Evolutionary conservation across 2,329 filamentous ascomycete genomes (phyloP), one percentile per base, ranked within the genome.

Genomic region (Tolypocladium pustulatum): DNA sequence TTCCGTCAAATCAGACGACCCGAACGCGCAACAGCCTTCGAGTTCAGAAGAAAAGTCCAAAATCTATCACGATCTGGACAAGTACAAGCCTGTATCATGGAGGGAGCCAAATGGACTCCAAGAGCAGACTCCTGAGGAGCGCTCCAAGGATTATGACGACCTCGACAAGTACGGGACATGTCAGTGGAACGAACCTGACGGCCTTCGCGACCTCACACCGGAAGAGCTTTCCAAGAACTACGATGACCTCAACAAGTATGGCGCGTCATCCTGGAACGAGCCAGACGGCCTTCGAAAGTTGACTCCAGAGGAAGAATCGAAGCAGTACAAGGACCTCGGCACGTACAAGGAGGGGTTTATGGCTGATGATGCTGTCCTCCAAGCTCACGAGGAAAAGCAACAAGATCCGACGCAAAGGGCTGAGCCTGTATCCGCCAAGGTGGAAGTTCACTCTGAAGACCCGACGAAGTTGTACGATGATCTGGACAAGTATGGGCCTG

Each of bases 141-240:
- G 68, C 12, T 71, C 74, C 4, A 71, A 71, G 58, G 63, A 72
- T 2, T 78, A 78, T 55, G 69, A 76, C 1, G 72, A 76, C 57
- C 65, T 75, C 10, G 61, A 71, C 36, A 57, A 66, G 20, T 75
- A 76, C 60, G 68, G 67, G 1, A 68, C 72, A 7, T 65, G 72
- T 17, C 58, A 57, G 2, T 73, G 69, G 65, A 75, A 77, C 36
- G 71, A 74, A 56, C 72, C 74, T 1, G 69, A 74, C 56, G 71
- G 71, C 3, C 61, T 71, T 20, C 67, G 61, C 25, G 59, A 64
- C 4, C 59, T 64, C 22, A 71, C 68, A 1, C 59, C 64, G 1
- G 73, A 76, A 30, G 74, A 77, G 55, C 61, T 67, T 25, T 77
- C 76, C n/a, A 72, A 74, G 59, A 62, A 68, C 17, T 77, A 78